A percentile compares a stretch with the other conserved stretches of the same genome.
Evolutionary conservation across 306 rosid genomes (phyloP).

Genomic region (Arachis stenosperma): DNA sequence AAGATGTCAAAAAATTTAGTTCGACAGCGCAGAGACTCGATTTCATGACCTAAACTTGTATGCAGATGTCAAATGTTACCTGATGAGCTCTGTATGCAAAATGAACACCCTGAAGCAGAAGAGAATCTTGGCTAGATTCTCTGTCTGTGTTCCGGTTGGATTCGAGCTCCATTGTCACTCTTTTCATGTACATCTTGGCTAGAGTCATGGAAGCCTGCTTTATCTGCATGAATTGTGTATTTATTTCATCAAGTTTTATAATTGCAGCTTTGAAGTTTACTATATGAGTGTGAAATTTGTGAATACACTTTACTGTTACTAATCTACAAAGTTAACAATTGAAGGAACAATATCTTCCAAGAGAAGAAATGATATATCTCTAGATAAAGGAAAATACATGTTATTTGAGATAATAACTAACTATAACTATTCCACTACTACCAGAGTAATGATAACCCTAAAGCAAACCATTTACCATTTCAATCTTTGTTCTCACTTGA

Average conservation of each 20-base stretch:
- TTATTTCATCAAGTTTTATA: slow-evolving; percentile 23
- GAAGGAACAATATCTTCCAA: no score
- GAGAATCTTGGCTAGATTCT: slow-evolving; percentile 86
- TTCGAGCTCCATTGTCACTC: slow-evolving; percentile 79
- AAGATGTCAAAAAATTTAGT: no score
- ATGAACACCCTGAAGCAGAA: slow-evolving; percentile 82
- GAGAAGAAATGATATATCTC: no score
- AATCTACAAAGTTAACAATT: not conserved
- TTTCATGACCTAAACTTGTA: no score
- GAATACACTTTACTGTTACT: not conserved
- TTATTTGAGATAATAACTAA: not conserved
- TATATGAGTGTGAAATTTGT: not conserved
- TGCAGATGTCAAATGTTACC: slow-evolving; percentile 49
- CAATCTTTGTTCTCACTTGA: slow-evolving; percentile 8
- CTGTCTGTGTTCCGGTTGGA: slow-evolving; percentile 68
- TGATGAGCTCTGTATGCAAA: slow-evolving; percentile 90
- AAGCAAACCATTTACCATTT: slow-evolving; percentile 6
- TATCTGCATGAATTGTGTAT: slow-evolving; percentile 56
- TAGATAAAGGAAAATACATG: no score
- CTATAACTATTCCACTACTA: not conserved
- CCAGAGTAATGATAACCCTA: not conserved
- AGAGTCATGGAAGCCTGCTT: slow-evolving; percentile 80
- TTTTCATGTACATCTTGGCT: slow-evolving; percentile 83
- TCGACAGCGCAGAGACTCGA: no score
- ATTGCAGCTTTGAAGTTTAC: slow-evolving; percentile 24